Base-by-base conservation (phyloP, 345 rosid genomes). In the Abelmoschus esculentus region DNA sequence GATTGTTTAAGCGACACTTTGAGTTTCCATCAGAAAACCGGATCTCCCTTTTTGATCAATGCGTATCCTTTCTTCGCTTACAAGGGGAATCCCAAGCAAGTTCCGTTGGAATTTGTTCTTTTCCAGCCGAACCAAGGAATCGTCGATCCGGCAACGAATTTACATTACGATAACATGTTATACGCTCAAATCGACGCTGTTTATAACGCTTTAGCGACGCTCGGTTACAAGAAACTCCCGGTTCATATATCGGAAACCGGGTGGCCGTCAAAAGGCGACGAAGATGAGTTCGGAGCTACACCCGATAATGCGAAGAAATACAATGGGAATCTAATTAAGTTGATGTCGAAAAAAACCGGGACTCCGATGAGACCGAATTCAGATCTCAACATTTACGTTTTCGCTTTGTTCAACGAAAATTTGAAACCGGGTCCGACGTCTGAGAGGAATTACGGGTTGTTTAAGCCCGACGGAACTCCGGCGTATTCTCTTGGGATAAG, bases 231-330 rank as follows among this genome's bases (percentile, higher is more conserved):
- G 80, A 83, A 89, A 7, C 73, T 92, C 2, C 77, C 73, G 0
- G 77, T 95, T 22, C 86, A 87, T 59, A 87, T 95, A 68, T 95
- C 98, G 59, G 99, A 95, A 78, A 95, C 99, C 0, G 99, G 99
- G n/a, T 95, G 99, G 99, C 99, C 99, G 11, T 95, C 99, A 0
- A 90, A 84, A 64, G 99, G 99, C 14, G 99, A 92, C 57, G 83
- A 31, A 12, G 89, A 92, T 26, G 99, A 95, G 77, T 72, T 78
- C 0, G 99, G 99, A 6, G 98, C 98, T 0, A 83, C 93, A 2
- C 76, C 67, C 7, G 98, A 95, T 9, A 92, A 95, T 42, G 99
- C 98, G 0, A 88, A 84, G 87, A 89, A 74, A 72, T 95, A 92
- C 32, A 92, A 95, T 36, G 90, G 97, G 13, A 95, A 95, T 75